Evolutionary conservation across 352 stramenopile species (phyloP), one percentile per base, ranked within the genome.

Genomic region (Phytopythium aichiense): DNA sequence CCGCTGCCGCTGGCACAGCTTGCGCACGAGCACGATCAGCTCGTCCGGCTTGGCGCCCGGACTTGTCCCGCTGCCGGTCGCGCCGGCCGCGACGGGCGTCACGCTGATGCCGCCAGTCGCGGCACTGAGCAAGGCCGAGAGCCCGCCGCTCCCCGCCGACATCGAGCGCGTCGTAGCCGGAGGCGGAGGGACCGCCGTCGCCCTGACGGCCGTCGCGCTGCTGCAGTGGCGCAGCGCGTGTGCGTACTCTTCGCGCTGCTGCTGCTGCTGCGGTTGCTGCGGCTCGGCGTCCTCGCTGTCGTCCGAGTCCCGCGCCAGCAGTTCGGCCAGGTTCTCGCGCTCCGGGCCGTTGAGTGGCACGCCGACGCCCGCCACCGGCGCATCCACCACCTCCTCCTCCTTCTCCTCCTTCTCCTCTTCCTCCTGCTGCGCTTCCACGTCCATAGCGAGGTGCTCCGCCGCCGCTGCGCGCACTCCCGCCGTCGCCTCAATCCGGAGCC

Each of bases 1-100:
- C n/a, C 80, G 81, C 65, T 91, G 80, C 20, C 84, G 74, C 56
- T 75, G 83, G 31, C 73, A 88, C 9, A 93, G 65, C 30, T 71
- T 65, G 59, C 89, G 80, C 8, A 91, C 67, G 49, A 88, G 80
- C 18, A 65, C 56, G 38, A 89, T 78, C 31, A 93, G 67, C 53
- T 91, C 81, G 25, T 60, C 55, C 4, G 54, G 35, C 22, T 15
- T 35, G 7, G 54, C 2, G 7, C 4, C 6, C 1, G 48, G 25
- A 16, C 15, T 54, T 7, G 48, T 0, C 0, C 48, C 48, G 25
- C 48, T 54, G 3, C 6, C 37, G 22, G 23, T 35, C 7, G 46
- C 2, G 35, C 54, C 38, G 6, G 25, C 11, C 30, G 25, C 38
- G 20, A 22, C 42, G 2, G 38, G 25, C 4, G 37, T 52, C 15